phyloP scores from a whole-genome alignment of 257 asterid genomes.

The Plectranthus barbatus region DNA sequence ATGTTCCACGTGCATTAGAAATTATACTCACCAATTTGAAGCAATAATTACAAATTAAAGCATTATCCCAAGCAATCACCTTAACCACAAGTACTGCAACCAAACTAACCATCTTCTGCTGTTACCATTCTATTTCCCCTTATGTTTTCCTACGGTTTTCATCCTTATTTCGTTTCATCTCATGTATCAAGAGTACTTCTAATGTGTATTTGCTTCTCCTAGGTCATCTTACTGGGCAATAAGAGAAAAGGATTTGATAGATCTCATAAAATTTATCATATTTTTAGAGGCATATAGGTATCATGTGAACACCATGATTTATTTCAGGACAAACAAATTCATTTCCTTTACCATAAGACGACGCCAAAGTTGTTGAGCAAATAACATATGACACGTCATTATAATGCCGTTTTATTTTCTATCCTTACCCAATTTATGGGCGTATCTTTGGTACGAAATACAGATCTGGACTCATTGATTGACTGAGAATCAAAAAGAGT shows the following conservation, averaged over 20 bases:
- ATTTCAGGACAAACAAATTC: neutral
- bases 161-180: neutral
- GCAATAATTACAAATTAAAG: neutral
- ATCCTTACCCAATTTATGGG: neutral
- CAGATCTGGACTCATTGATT: neutral
- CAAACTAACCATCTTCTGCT: neutral
- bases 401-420: neutral
- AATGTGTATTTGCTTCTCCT: neutral
- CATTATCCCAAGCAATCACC: neutral
- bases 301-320: neutral
- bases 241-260: neutral
- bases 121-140: neutral
- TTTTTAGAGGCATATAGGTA: neutral
- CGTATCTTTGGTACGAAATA: conserved; percentile 6
- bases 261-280: neutral
- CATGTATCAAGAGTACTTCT: neutral
- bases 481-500: neutral
- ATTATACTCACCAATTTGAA: neutral
- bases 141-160: neutral
- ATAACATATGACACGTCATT: neutral
- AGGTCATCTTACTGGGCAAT: neutral
- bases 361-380: neutral
- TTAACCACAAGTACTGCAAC: neutral
- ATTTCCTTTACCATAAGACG: neutral
- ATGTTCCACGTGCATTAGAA: neutral